Conservation (phyloP, 768 basidiomycete species). For the Sporobolomyces roseus region DNA sequence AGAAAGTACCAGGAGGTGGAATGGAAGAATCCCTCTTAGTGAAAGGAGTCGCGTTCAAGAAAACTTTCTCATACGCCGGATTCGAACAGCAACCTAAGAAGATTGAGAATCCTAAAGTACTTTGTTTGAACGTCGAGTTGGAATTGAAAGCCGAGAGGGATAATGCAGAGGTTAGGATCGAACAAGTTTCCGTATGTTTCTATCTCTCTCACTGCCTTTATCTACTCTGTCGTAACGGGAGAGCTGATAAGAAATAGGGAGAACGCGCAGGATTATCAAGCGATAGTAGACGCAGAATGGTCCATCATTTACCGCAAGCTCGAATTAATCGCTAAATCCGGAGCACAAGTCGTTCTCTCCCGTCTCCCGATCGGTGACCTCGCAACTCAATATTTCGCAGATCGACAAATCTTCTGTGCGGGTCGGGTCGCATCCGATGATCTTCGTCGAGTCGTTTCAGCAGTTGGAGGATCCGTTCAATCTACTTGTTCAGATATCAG, state of each 20-base stretch:
- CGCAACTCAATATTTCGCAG: conserved; percentile 98
- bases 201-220: neutral
- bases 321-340: conserved; percentile 89
- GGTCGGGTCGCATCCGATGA: conserved; percentile 88
- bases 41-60: conserved; percentile 93
- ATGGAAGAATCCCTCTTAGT: conserved; percentile 92
- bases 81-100: conserved; percentile 98
- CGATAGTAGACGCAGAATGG: conserved; percentile 99
- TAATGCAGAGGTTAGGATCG: conserved; percentile 96
- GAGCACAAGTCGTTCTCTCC: conserved; percentile 94
- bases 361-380: conserved; percentile 98
- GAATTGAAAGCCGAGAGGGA: conserved; percentile 99
- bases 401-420: conserved; percentile 97
- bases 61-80: conserved; percentile 98
- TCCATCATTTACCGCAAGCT: conserved; percentile 98
- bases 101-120: conserved; percentile 79
- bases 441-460: conserved; percentile 87
- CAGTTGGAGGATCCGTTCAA: conserved; percentile 89
- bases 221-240: too few relatives aligned
- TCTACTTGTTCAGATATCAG: conserved; percentile 89
- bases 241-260: too few relatives aligned
- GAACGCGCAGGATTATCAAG: conserved; percentile 99
- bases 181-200: conserved; percentile 65
- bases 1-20: conserved; percentile 85
- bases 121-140: conserved; percentile 94